Percentiles rank a stretch among this genome's conserved stretches.
These are phyloP conservation scores for Aspergillus bertholletiae DNA, from an alignment of 495 filamentous ascomycete genomes.

Conservation along the genomic window DNA sequence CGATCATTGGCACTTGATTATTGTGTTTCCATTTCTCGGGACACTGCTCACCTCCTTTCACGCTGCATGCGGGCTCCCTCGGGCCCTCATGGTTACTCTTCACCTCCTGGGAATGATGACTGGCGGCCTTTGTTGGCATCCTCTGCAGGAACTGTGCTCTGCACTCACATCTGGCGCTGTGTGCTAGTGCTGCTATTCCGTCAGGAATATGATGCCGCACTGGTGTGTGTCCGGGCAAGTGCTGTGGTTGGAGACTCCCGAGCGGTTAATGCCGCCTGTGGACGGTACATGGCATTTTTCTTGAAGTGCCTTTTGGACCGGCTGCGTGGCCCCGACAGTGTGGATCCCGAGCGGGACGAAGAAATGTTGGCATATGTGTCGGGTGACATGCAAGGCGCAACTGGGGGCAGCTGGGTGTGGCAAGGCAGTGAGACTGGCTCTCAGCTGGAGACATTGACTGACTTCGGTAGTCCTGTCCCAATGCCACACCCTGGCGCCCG, in stretches of 20 bases:
- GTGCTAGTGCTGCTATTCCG: constrained; percentile 75
- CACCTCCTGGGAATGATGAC: constrained; percentile 22
- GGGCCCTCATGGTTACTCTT: neutral
- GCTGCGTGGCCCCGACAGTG: constrained; percentile 47
- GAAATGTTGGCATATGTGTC: constrained; percentile 88
- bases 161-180: constrained; percentile 89
- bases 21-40: constrained; percentile 68
- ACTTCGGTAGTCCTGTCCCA: constrained; percentile 9
- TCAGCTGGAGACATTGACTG: constrained; percentile 30
- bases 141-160: constrained; percentile 62
- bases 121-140: constrained; percentile 51
- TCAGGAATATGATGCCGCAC: constrained; percentile 65
- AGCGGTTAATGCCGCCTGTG: constrained; percentile 72
- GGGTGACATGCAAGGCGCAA: constrained; percentile 82
- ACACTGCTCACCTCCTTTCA: constrained; percentile 71
- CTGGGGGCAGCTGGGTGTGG: constrained; percentile 86
- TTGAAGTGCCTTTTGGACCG: constrained; percentile 59
- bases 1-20: constrained; percentile 70
- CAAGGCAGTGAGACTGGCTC: constrained; percentile 56
- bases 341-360: constrained; percentile 69
- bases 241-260: constrained; percentile 65
- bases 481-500: neutral
- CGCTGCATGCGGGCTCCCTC: constrained; percentile 51
- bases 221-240: constrained; percentile 68
- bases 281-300: constrained; percentile 83